phyloP scores from a whole-genome alignment of 2,329 filamentous ascomycete species.

The Epichloe typhina region DNA sequence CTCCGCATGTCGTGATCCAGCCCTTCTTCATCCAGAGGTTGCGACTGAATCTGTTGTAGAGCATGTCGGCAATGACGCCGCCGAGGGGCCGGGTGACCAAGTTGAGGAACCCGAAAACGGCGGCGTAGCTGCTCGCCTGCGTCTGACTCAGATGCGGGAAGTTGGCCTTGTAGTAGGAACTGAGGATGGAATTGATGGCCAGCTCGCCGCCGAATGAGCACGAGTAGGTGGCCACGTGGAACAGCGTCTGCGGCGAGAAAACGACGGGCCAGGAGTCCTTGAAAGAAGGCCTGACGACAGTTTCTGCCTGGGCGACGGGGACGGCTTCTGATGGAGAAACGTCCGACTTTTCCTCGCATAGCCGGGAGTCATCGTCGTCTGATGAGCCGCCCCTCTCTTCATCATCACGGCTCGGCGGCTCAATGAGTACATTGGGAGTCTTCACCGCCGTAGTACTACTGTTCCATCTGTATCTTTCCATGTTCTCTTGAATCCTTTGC shows the following conservation, averaged over 20 bases:
- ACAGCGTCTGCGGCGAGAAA: constrained; percentile 40
- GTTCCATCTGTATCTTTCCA: constrained; percentile 30
- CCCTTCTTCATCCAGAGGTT: constrained; percentile 23
- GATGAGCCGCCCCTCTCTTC: constrained; percentile 14
- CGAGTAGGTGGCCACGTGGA: constrained; percentile 43
- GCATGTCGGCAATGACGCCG: constrained; percentile 39
- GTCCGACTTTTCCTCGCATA: constrained; percentile 31
- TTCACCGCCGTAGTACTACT: constrained; percentile 31
- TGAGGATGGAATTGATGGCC: constrained; percentile 47
- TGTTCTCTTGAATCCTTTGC: constrained; percentile 40
- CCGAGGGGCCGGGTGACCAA: constrained; percentile 56
- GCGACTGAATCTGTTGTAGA: constrained; percentile 28
- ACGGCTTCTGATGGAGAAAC: constrained; percentile 38
- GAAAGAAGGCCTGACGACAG: constrained; percentile 42
- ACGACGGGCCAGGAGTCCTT: constrained; percentile 31
- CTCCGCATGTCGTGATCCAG: constrained; percentile 43
- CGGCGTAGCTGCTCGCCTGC: constrained; percentile 45
- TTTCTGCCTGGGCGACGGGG: constrained; percentile 39
- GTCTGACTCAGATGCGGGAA: constrained; percentile 46
- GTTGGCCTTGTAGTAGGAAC: constrained; percentile 45
- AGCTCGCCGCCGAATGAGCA: constrained; percentile 52
- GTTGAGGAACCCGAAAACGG: constrained; percentile 68
- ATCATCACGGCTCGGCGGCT: constrained; percentile 19
- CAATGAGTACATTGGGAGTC: constrained; percentile 34
- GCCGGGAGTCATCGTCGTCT: constrained; percentile 7